Evolutionary conservation across 2,329 filamentous ascomycete genomes (phyloP).

Genomic region (Zasmidium cellare): DNA sequence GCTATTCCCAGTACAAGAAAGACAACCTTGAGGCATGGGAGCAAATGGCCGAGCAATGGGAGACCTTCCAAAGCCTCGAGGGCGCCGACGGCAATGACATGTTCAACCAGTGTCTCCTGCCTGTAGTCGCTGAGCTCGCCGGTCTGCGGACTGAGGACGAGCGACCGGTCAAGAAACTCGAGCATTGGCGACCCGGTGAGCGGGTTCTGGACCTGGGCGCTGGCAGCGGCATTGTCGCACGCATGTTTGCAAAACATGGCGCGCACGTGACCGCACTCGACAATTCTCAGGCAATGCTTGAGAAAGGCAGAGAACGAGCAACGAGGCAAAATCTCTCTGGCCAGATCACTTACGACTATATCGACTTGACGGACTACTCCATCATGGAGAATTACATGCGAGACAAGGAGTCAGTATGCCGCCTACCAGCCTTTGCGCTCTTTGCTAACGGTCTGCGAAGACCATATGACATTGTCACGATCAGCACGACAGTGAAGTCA

Average conservation of each 20-base stretch:
- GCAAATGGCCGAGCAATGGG: constrained; percentile 46
- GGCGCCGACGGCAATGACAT: constrained; percentile 44
- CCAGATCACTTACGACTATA: constrained; percentile 33
- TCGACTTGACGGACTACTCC: constrained; percentile 42
- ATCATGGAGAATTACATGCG: constrained; percentile 35
- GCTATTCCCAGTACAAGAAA: constrained; percentile 2
- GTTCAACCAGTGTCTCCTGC: constrained; percentile 46
- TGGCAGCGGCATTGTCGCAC: constrained; percentile 51
- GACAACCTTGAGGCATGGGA: constrained; percentile 39
- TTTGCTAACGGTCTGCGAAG: constrained; percentile 18
- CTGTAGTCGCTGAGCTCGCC: constrained; percentile 40
- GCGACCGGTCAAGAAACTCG: constrained; percentile 22
- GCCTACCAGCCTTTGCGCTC: constrained; percentile 6
- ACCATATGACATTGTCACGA: constrained; percentile 46
- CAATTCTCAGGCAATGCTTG: constrained; percentile 44
- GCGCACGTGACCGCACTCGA: constrained; percentile 48
- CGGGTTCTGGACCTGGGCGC: constrained; percentile 51
- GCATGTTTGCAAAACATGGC: constrained; percentile 43
- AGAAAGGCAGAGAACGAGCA: constrained; percentile 34
- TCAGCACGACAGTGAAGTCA: constrained; percentile 53
- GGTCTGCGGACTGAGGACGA: constrained; percentile 39
- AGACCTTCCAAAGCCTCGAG: constrained; percentile 30
- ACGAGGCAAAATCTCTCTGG: constrained; percentile 14
- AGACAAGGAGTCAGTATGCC: constrained; percentile 11
- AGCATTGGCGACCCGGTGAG: constrained; percentile 29